phyloP scores from a whole-genome alignment of 2,329 filamentous ascomycete genomes.

The Ascochyta rabiei region DNA sequence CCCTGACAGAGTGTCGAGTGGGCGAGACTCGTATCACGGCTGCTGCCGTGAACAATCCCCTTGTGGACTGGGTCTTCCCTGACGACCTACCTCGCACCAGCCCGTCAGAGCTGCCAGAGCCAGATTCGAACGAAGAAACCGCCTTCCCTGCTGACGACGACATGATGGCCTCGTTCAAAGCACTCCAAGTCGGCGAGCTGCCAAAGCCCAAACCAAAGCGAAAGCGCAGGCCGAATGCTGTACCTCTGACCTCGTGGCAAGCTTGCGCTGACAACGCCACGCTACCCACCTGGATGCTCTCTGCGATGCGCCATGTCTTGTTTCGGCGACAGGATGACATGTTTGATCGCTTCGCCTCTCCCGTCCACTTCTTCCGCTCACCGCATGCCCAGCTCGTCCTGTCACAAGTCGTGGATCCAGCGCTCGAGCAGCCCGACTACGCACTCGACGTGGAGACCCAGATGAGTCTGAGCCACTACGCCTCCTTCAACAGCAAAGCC shows the following conservation, averaged over 20 bases:
- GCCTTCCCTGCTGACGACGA: constrained; percentile 40
- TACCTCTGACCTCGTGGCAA: constrained; percentile 37
- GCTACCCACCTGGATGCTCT: constrained; percentile 39
- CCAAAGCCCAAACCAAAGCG: constrained; percentile 7
- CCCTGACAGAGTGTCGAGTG: constrained; percentile 56
- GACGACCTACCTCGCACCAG: constrained; percentile 35
- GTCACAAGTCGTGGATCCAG: constrained; percentile 31
- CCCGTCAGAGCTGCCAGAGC: constrained; percentile 36
- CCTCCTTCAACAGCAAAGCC: constrained; percentile 23
- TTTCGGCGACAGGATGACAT: constrained; percentile 53
- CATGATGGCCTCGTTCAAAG: constrained; percentile 21
- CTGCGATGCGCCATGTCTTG: constrained; percentile 43
- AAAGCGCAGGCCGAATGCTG: constrained; percentile 27
- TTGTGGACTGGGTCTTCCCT: constrained; percentile 56
- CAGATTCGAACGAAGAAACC: constrained; percentile 37
- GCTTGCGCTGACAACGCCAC: constrained; percentile 29
- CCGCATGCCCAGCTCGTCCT: constrained; percentile 40
- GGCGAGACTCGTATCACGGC: constrained; percentile 52
- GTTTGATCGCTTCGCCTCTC: constrained; percentile 59
- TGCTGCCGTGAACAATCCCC: constrained; percentile 54
- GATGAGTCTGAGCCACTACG: constrained; percentile 38
- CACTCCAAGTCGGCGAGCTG: constrained; percentile 12
- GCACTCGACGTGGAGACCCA: constrained; percentile 40
- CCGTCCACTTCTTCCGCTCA: constrained; percentile 58
- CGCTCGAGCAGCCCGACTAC: constrained; percentile 31